Conservation (phyloP, 352 stramenopile genomes). For the Plasmopara viticola region DNA sequence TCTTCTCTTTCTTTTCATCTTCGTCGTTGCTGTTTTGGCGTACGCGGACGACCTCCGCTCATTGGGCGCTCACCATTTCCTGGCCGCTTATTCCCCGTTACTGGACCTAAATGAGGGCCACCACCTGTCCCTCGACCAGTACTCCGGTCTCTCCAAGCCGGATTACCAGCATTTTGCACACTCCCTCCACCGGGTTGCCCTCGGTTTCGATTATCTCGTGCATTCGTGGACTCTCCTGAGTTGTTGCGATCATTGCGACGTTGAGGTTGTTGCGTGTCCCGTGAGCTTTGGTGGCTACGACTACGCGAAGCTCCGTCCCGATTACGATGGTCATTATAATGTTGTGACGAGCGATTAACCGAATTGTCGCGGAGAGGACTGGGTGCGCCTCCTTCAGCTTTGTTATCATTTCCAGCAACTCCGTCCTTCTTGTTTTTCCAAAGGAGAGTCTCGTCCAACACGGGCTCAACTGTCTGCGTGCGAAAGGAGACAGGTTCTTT, state of each 20-base stretch:
- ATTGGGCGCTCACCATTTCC: conserved; percentile 23
- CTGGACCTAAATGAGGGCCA: conserved; percentile 15
- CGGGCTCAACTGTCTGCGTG: conserved; percentile 71
- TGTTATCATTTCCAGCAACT: conserved; percentile 15
- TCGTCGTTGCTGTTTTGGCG: conserved; percentile 33
- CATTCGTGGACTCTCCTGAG: conserved; percentile 19
- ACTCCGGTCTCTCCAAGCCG: conserved; percentile 45
- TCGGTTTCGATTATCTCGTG: conserved; percentile 24
- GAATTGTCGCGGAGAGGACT: conserved; percentile 32
- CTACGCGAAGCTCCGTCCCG: conserved; percentile 30
- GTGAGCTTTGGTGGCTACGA: conserved; percentile 44
- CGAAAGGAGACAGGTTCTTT: conserved; percentile 84
- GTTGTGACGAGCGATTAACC: conserved; percentile 21
- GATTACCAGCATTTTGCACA: conserved; percentile 10
- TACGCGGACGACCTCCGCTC: conserved; percentile 25
- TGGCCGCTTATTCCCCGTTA: conserved; percentile 28
- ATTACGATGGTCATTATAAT: conserved; percentile 36
- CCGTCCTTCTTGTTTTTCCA: conserved; percentile 64
- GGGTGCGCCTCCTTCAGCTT: conserved; percentile 20
- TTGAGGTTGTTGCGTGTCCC: conserved; percentile 29
- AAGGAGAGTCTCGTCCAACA: conserved; percentile 64
- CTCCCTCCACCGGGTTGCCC: conserved; percentile 15
- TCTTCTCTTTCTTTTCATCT: conserved; percentile 17
- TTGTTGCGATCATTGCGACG: conserved; percentile 42
- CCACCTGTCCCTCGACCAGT: conserved; percentile 14